Base-by-base conservation (phyloP, 495 filamentous ascomycete genomes). In the Peziza echinospora region DNA sequence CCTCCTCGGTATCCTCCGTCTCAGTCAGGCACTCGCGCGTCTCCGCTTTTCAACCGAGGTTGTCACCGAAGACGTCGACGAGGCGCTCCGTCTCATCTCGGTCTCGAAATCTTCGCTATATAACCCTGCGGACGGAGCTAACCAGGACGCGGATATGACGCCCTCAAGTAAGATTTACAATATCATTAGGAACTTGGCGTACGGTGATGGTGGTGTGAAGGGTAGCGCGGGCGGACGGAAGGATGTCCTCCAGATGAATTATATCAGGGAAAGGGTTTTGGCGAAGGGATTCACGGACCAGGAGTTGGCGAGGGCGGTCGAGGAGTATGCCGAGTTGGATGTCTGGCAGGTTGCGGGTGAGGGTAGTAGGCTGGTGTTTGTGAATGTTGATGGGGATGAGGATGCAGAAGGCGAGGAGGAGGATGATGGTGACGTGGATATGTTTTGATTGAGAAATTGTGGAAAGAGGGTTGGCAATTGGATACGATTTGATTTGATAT, bases 261-360 rank as follows among this genome's bases (percentile, higher is more conserved):
- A 80, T 60, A 81, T 97, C 26, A 70, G 84, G 53, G 85, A 96
- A 58, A 60, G 89, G 37, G 84, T 96, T 23, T 69, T 96, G 52
- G 89, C 84, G 23, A 94, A 92, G 70, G 91, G 91, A 7, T 97
- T 96, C 56, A 96, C 91, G 4, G 80, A 84, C 52, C 81, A 93
- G 64, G 85, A 96, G 60, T 80, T 93, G 63, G 70, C 76, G 44
- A 72, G 72, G 51, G 80, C 84, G 28, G 69, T 97, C 53, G 78
- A 87, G 46, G 89, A 96, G 66, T 97, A 97, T 63, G 75, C 80
- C 5, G 67, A 74, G 49, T 58, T 92, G 46, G 77, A 87, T 66
- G 89, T 97, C 51, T 96, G 89, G 89, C 91, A 94, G 77, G 85
- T 86, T 26, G 74, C 80, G 42, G 82, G 76, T 39, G 80, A 86